Base-by-base conservation (phyloP, 1,139 yeast species). In the Lodderomyces parapsilosis region DNA sequence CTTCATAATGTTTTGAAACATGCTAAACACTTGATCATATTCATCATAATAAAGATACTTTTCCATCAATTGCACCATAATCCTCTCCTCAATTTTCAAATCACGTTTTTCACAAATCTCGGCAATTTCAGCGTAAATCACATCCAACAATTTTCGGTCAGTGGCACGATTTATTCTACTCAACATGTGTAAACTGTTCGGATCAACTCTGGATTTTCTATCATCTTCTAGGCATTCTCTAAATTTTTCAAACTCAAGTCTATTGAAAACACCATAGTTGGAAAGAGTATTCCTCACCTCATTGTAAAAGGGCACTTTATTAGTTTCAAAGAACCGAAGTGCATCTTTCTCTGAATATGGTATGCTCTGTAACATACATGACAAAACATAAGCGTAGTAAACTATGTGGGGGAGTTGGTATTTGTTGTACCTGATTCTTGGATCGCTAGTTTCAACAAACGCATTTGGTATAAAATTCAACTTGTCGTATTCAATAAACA, bases 51-150 rank as follows among this genome's bases (percentile, higher is more conserved):
- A 65, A 36, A 62, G 62, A 51, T 58, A 72, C 6, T 63, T 68
- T 31, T 60, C 53, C 75, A 73, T 68, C 35, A 72, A 51, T 38
- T 62, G 57, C 41, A 56, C 55, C 43, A 71, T 47, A 4, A 74
- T 68, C 23, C 47, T 50, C 49, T 66, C 71, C 9, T 55, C 53
- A 36, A 71, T 54, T 6, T 63, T 53, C 17, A 49, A 52, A n/a
- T 58, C 49, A 43, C 60, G 55, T 31, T 54, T 50, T 18, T 48
- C 48, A 2, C 68, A 56, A 9, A 65, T 60, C 8, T 54, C 55
- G 33, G 59, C 55, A 39, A 66, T 53, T 15, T 63, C 62, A 3
- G 49, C 49, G 43, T 58, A 69, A 17, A 63, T 49, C 13, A 46
- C 45, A 41, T 55, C 54, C 47, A 72, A 54, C 3, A 43, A 42